Base-by-base conservation (phyloP, 768 basidiomycete species). In the Trametes meyenii region DNA sequence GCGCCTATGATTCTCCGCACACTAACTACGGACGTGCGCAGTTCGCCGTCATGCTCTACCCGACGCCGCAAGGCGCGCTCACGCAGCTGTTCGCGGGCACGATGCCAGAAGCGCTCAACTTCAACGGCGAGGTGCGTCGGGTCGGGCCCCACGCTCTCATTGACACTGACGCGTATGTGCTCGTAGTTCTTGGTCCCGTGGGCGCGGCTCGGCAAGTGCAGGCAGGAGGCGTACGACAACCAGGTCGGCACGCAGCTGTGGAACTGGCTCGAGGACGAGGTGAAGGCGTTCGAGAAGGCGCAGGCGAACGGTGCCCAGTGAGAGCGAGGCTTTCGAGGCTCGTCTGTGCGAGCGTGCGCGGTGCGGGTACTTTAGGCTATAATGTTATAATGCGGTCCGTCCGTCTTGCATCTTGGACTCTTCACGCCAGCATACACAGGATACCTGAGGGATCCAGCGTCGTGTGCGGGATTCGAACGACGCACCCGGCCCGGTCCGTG, bases 111-210 rank as follows among this genome's bases (percentile, higher is more conserved):
- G 73, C 73, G 7, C 70, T 61, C 2, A 69, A 69, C 16, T 66
- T 75, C 13, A 79, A 79, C 60, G 83, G 83, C 12, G 72, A 79
- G 70, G 81, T 83, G 23, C 17, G 63, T 43, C 29, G 29, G 4
- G 29, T 33, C 29, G 4, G 4, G 29, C 29, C 8, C 29, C 29
- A 3, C 8, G 8, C 29, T 8, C 8, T 3, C 29, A 33, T 33
- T 33, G 8, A 33, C 29, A 33, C 29, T 33, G 4, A 33, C 29
- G 8, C 29, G 8, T 2, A 44, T 17, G 43, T 8, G 21, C 43
- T 2, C 8, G 8, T 40, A 71, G 67, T 71, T 62, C 46, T 33
- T 71, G 10, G 66, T 68, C 21, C 70, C 68, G 1, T 71, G 68
- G 68, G 68, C 70, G 7, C 63, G 70, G 14, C 46, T 66, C 6